A percentile compares a stretch with the other conserved stretches of the same genome.
phyloP scores from a whole-genome alignment of 2,329 filamentous ascomycete genomes.

The Curvularia hawaiiensis region DNA sequence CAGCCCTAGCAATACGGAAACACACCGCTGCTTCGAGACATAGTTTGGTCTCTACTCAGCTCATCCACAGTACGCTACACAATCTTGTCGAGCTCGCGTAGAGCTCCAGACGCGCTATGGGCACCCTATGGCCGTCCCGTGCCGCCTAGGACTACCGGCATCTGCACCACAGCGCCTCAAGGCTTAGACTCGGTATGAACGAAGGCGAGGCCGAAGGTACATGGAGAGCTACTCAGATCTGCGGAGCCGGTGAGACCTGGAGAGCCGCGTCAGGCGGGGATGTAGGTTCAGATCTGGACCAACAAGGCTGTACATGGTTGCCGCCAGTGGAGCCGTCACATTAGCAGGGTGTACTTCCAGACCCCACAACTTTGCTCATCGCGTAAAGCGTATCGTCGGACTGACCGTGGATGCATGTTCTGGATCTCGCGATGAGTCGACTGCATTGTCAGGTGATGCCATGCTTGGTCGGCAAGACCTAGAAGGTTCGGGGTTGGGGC shows the following conservation, averaged over 20 bases:
- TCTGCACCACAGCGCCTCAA: neutral
- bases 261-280: neutral
- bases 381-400: neutral
- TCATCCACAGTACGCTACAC: conserved; percentile 6
- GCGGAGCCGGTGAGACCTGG: neutral
- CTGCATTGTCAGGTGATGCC: neutral
- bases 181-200: neutral
- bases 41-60: conserved; percentile 5
- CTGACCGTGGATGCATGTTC: neutral
- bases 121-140: neutral
- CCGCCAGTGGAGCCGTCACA: neutral
- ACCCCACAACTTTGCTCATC: neutral
- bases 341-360: neutral
- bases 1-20: conserved; percentile 7
- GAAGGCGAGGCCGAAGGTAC: neutral
- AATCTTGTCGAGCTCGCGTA: conserved; percentile 1
- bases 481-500: neutral
- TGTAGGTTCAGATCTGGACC: neutral
- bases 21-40: conserved; percentile 12
- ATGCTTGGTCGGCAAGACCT: neutral
- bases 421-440: neutral
- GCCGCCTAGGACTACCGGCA: neutral
- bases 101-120: conserved; percentile 3
- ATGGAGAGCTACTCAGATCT: neutral
- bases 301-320: neutral